phyloP scores from a whole-genome alignment of 2,329 filamentous ascomycete genomes.

The Trichoderma sp. region DNA sequence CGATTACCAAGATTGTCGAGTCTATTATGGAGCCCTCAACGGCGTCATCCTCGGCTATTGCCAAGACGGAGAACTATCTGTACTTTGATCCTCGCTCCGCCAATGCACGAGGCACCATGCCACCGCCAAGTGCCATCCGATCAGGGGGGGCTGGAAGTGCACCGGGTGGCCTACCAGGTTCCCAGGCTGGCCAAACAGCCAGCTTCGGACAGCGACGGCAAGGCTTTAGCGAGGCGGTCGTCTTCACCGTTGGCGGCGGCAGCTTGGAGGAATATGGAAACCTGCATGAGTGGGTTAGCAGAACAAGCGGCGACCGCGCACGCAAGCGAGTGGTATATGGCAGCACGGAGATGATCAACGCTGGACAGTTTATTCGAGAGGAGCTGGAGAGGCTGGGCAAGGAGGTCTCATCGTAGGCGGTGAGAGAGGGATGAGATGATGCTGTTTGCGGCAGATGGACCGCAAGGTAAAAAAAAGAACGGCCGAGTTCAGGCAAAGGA shows the following conservation, averaged over 20 bases:
- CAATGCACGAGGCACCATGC: conserved; percentile 88
- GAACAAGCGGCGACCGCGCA: conserved; percentile 60
- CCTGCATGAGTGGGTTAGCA: conserved; percentile 88
- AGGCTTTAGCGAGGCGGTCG: conserved; percentile 83
- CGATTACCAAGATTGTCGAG: conserved; percentile 96
- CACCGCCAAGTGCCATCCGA: conserved; percentile 65
- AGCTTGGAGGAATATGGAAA: conserved; percentile 99
- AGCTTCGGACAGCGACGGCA: conserved; percentile 89
- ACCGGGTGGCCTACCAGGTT: conserved; percentile 51
- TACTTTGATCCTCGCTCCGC: conserved; percentile 96
- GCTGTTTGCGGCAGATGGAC: not conserved
- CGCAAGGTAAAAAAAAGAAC: not conserved
- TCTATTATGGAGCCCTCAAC: conserved; percentile 95
- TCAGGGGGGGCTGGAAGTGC: conserved; percentile 40
- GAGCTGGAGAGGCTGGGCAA: conserved; percentile 61
- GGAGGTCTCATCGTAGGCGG: conserved; percentile 45
- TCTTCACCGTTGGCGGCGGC: conserved; percentile 93
- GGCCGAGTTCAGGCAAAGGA: not conserved
- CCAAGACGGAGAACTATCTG: conserved; percentile 93
- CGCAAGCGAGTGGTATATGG: conserved; percentile 89
- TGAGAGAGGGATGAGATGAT: not conserved
- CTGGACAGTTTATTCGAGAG: conserved; percentile 61
- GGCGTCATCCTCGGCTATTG: conserved; percentile 85
- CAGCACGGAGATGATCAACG: conserved; percentile 78
- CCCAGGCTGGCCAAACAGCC: conserved; percentile 64